Base-by-base conservation (phyloP, 805 yeast species). In the Pichia californica region DNA sequence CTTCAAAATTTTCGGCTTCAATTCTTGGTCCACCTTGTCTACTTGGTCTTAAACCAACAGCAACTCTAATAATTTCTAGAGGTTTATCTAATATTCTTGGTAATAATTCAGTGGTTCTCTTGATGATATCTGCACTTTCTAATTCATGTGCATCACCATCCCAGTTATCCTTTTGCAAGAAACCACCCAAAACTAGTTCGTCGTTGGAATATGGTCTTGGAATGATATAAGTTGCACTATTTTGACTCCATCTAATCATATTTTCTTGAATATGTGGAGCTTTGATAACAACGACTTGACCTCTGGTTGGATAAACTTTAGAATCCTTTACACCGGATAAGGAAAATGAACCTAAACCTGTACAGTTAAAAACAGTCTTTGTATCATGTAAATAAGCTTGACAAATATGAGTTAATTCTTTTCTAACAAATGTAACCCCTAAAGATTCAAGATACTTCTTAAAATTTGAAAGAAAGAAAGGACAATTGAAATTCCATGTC, bases 161-260 rank as follows among this genome's bases (percentile, higher is more conserved):
- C 81, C 81, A 79, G 52, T 78, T 76, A 46, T 73, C 76, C 50
- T 71, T 70, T 51, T 83, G 88, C 52, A 79, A 58, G 52, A 71
- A 85, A 1, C 95, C 95, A 23, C 95, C 95, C 16, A 86, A 68
- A 35, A 86, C 71, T 25, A 85, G 70, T 49, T 83, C 81, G 44
- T 79, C 83, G 43, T 74, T 70, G 1, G 85, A 76, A 43, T 68
- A 62, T 0, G 89, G 88, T 48, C 91, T 71, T 44, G 87, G 87
- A 57, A 84, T 84, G 40, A 79, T 69, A 52, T 84, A 84, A 1
- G 88, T 81, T 4, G 84, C 77, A 46, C 66, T 69, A 38, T 71
- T 74, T 3, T 58, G 62, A n/a, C 83, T 82, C 84, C 84, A 79
- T 41, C 76, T 63, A 68, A 77, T 56, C 47, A 61, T 63, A 57